These are phyloP conservation scores for Huntiella moniliformis DNA, from an alignment of 2,329 filamentous ascomycete species.

Conservation along the genomic window DNA sequence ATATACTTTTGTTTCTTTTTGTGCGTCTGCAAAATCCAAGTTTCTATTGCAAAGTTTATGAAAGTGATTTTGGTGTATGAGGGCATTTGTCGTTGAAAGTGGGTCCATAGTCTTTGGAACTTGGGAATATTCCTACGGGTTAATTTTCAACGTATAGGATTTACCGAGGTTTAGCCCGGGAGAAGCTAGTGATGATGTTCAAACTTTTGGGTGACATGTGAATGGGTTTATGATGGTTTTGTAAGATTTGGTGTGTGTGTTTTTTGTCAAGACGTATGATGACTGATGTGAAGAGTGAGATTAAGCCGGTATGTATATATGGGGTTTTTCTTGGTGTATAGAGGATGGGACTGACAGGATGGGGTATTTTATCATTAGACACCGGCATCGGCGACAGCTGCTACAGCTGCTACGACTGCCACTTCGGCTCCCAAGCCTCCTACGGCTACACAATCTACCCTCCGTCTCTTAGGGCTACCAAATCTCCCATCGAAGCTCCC, in stretches of 20 bases:
- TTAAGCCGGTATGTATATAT: conserved; percentile 1
- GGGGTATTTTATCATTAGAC: background rate
- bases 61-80: background rate
- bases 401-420: background rate
- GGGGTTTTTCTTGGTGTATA: background rate
- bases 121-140: background rate
- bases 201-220: too few species aligned
- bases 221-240: background rate
- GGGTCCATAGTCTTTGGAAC: background rate
- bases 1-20: conserved; percentile 2
- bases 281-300: background rate
- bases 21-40: background rate
- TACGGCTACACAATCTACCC: conserved; percentile 41
- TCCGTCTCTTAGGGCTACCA: conserved; percentile 69
- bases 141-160: background rate
- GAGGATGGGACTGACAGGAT: background rate
- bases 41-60: background rate
- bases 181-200: too few species aligned
- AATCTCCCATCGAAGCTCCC: conserved; percentile 69
- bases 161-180: background rate
- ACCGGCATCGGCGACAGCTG: background rate
- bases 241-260: background rate
- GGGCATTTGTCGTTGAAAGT: conserved; percentile 1
- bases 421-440: conserved; percentile 7
- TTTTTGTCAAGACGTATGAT: background rate